These are phyloP conservation scores for Fusarium neocosmosporiellum DNA, from an alignment of 2,329 filamentous ascomycete genomes.

Conservation along the genomic window DNA sequence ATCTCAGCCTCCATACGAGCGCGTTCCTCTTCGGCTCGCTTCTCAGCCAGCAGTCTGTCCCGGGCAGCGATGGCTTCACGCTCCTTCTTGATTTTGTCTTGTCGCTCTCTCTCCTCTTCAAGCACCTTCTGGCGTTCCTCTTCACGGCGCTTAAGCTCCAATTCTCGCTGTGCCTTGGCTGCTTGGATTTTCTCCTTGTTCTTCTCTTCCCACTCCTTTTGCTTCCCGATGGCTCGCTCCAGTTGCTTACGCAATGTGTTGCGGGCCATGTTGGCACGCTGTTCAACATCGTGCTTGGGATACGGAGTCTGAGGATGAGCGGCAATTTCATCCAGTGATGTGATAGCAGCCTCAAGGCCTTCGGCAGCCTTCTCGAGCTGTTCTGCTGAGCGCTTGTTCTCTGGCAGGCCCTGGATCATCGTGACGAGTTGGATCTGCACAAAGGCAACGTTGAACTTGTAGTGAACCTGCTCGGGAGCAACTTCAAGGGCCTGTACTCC, in stretches of 20 bases:
- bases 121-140: constrained; percentile 77
- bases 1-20: constrained; percentile 73
- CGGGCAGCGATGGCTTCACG: constrained; percentile 82
- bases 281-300: constrained; percentile 89
- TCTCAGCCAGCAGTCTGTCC: constrained; percentile 77
- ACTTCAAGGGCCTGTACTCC: constrained; percentile 73
- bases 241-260: constrained; percentile 96
- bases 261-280: constrained; percentile 95
- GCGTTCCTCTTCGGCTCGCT: constrained; percentile 58
- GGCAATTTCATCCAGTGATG: constrained; percentile 73
- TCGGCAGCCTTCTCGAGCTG: constrained; percentile 84
- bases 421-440: constrained; percentile 95
- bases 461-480: constrained; percentile 86
- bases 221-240: constrained; percentile 83
- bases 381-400: constrained; percentile 79
- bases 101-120: constrained; percentile 77
- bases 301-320: constrained; percentile 80
- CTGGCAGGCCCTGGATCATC: constrained; percentile 78
- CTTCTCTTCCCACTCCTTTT: constrained; percentile 92
- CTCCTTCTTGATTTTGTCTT: constrained; percentile 87
- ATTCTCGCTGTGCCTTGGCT: constrained; percentile 82
- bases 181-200: constrained; percentile 89
- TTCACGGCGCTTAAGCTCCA: constrained; percentile 81
- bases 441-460: constrained; percentile 98
- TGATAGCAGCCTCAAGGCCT: constrained; percentile 88